These are phyloP conservation scores for Apiospora phragmitis DNA, from an alignment of 2,329 filamentous ascomycete genomes.

Conservation along the genomic window DNA sequence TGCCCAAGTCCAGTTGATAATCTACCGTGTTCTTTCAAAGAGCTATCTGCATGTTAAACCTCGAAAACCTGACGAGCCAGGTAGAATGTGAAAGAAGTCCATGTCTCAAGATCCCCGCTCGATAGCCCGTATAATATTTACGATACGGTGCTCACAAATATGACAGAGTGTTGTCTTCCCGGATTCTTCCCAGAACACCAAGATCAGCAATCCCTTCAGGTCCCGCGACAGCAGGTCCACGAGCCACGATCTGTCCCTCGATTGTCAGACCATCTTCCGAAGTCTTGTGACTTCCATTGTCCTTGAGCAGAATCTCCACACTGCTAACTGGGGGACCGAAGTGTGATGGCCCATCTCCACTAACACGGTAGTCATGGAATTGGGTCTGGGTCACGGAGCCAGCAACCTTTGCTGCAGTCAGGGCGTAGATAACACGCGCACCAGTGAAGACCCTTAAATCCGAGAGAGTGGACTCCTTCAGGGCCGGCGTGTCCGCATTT, in stretches of 20 bases:
- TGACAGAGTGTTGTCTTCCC: constrained; percentile 72
- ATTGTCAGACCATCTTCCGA: constrained; percentile 57
- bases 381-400: constrained; percentile 87
- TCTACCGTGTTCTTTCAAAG: not conserved
- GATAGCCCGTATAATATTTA: not conserved
- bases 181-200: constrained; percentile 64
- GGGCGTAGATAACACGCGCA: constrained; percentile 79
- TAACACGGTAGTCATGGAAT: constrained; percentile 79
- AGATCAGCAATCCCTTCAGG: constrained; percentile 53
- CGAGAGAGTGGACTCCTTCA: constrained; percentile 71
- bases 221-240: constrained; percentile 72
- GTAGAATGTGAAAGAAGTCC: not conserved
- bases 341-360: constrained; percentile 53
- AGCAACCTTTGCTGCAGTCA: constrained; percentile 80
- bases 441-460: constrained; percentile 81
- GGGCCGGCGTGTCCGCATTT: constrained; percentile 59
- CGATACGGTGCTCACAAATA: constrained; percentile 38
- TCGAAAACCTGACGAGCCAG: not conserved
- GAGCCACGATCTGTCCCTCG: constrained; percentile 67
- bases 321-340: constrained; percentile 82
- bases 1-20: not conserved
- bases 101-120: not conserved
- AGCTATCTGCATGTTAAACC: not conserved
- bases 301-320: constrained; percentile 74
- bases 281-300: constrained; percentile 60